These are phyloP conservation scores for Clitoria ternatea DNA, from an alignment of 306 rosid species.

Conservation along the genomic window DNA sequence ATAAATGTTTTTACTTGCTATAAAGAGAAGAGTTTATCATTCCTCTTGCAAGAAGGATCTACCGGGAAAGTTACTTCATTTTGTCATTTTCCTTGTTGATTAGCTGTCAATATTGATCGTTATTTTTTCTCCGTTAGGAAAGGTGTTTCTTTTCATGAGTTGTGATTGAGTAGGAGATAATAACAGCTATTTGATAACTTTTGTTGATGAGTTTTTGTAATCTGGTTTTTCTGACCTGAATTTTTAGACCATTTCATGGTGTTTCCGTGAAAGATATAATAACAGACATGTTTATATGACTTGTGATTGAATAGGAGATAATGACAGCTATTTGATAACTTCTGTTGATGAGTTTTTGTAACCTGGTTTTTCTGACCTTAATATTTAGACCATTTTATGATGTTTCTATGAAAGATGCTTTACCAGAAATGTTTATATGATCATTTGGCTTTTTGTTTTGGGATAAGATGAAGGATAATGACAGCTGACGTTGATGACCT, in stretches of 20 bases:
- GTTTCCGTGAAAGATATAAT: not conserved
- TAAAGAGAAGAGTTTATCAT: not conserved
- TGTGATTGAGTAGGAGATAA: constrained; percentile 24
- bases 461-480: constrained; percentile 18
- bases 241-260: constrained; percentile 9
- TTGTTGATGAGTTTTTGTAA: constrained; percentile 6
- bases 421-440: not conserved
- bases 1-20: not conserved
- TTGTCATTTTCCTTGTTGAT: constrained; percentile 9
- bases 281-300: not conserved
- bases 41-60: constrained; percentile 1
- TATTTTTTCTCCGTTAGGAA: not conserved
- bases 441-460: not conserved
- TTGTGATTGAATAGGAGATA: constrained; percentile 26
- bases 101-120: not conserved
- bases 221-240: not conserved
- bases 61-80: constrained; percentile 19
- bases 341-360: constrained; percentile 10
- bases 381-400: constrained; percentile 9
- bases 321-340: constrained; percentile 23
- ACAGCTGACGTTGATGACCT: constrained; percentile 22
- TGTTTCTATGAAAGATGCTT: not conserved
- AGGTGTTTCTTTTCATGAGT: not conserved
- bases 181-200: constrained; percentile 23
- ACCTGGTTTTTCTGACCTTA: not conserved